Base-by-base conservation (phyloP, 257 asterid genomes). In the Schizonepeta tenuifolia region DNA sequence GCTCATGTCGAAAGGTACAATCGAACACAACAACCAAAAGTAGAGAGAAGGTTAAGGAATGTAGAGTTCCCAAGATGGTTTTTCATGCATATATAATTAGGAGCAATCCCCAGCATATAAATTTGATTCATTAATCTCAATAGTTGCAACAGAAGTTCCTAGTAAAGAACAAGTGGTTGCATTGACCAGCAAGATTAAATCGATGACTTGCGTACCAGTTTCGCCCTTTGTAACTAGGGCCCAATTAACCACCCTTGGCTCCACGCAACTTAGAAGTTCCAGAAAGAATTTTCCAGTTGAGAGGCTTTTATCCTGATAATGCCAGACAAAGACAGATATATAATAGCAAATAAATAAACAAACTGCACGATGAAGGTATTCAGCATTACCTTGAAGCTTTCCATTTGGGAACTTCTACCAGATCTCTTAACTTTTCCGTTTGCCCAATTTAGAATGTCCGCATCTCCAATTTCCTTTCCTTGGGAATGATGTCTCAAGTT, bases 221-320 rank as follows among this genome's bases (percentile, higher is more conserved):
- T 84, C 91, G 3, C 97, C 98, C 57, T 85, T 87, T 21, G 98
- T 93, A 58, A 93, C 97, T 22, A 93, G 89, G 85, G 93, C 84
- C 97, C 95, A 90, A 79, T 90, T 93, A 46, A 93, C 95, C 17
- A 90, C 98, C 73, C 97, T 88, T 36, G 97, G 90, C 87, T 93
- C 96, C 75, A 93, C 98, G 11, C 81, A 80, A 70, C 89, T 83
- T 44, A 93, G 89, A 65, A 93, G 95, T 71, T 90, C 91, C 9
- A 93, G 89, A 81, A 93, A 90, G 87, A 93, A 93, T 22, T 31
- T 75, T 62, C 98, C 98, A 70, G 49, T 85, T 46, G 98, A 81
- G 65, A 92, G 88, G 24, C 13, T 51, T 73, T 73, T 73, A 26
- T 73, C 77, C 98, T 90, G 73, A 50, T 68, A 74, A 72, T n/a